A percentile compares a stretch with the other conserved stretches of the same genome.
Conservation (phyloP, 306 rosid species). For the Pachyrhizus erosus region DNA sequence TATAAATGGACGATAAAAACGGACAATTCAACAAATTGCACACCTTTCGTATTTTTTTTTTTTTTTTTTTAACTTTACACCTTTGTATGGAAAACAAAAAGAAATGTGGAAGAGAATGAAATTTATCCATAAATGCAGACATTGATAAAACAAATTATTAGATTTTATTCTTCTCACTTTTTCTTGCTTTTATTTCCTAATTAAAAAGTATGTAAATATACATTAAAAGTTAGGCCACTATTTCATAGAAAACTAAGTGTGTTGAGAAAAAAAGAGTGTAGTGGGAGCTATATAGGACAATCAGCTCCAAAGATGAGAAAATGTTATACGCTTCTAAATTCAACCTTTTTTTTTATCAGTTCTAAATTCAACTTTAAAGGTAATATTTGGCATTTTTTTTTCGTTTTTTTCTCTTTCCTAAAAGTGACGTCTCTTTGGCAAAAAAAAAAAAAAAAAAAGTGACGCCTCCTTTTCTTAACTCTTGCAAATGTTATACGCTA, state of each 20-base stretch:
- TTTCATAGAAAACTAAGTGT: not conserved
- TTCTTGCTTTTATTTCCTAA: conserved; percentile 2
- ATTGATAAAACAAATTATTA: not conserved
- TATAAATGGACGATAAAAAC: conserved; percentile 3
- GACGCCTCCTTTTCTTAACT: not conserved
- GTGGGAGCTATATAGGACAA: not conserved
- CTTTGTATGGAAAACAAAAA: not conserved
- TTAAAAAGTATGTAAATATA: conserved; percentile 1
- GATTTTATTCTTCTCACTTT: conserved; percentile 29
- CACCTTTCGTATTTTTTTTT: not conserved
- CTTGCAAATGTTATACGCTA: not conserved
- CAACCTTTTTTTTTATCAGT: not conserved
- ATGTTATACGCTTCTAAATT: not conserved
- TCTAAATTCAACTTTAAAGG: not conserved
- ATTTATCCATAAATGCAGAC: not conserved
- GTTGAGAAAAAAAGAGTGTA: not conserved
- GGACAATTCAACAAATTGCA: not conserved
- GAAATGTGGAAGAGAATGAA: not conserved
- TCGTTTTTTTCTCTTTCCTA: not conserved
- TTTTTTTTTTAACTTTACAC: not conserved
- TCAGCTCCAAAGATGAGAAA: not conserved
- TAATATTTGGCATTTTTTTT: conserved; percentile 1
- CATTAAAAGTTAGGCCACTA: not conserved
- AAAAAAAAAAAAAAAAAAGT: not conserved
- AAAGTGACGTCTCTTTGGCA: not conserved